These are phyloP conservation scores for Schizophyllum amplum DNA, from an alignment of 1,284 basidiomycete genomes.

Conservation along the genomic window DNA sequence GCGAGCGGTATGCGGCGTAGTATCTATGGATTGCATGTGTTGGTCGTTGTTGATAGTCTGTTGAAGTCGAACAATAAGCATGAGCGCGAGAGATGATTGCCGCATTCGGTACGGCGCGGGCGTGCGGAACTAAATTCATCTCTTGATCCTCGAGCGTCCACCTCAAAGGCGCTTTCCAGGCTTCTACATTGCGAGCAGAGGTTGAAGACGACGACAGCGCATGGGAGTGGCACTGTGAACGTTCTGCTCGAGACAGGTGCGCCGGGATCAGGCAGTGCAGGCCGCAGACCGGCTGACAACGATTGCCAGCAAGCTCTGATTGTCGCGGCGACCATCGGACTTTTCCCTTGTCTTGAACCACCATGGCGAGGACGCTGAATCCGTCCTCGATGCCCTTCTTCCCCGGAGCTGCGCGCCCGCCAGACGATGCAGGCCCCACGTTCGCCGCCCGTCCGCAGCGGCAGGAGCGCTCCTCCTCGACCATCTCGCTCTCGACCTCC, in stretches of 20 bases:
- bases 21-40: no score
- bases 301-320: background rate
- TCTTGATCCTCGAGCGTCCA: background rate
- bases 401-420: conserved; percentile 52
- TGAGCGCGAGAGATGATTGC: background rate
- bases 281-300: background rate
- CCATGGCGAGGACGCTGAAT: conserved; percentile 38
- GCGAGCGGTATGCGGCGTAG: no score
- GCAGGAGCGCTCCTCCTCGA: conserved; percentile 46
- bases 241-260: background rate
- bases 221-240: background rate
- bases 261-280: background rate
- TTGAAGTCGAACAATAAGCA: background rate
- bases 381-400: conserved; percentile 79
- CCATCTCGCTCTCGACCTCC: conserved; percentile 49
- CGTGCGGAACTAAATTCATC: background rate
- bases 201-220: background rate
- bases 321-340: background rate
- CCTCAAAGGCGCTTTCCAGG: background rate
- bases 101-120: background rate
- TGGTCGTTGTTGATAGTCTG: no score
- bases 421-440: conserved; percentile 44
- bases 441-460: conserved; percentile 44
- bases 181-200: background rate
- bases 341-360: background rate